Percentiles rank a stretch among this genome's conserved stretches.
phyloP scores from a whole-genome alignment of 1,284 basidiomycete genomes.

The Sporisorium scitamineum region DNA sequence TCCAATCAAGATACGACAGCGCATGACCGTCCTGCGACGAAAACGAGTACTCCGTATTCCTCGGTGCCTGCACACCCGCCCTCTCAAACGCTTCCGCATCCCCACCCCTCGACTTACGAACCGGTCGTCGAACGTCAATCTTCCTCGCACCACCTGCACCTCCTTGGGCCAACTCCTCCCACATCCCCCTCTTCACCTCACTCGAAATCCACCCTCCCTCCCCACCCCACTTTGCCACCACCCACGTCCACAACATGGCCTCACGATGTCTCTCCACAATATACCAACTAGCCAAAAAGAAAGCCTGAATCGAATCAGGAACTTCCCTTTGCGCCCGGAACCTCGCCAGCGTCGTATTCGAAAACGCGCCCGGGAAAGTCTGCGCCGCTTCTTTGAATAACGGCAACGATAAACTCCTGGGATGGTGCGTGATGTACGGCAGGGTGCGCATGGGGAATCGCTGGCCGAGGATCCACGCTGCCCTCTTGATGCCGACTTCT shows the following conservation, averaged over 20 bases:
- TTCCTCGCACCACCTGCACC: conserved; percentile 1
- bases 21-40: conserved; percentile 47
- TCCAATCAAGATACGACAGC: conserved; percentile 48
- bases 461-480: conserved; percentile 43
- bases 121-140: conserved; percentile 20
- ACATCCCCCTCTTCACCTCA: conserved; percentile 65
- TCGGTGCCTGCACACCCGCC: conserved; percentile 33
- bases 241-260: conserved; percentile 56
- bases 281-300: conserved; percentile 51
- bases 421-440: conserved; percentile 71
- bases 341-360: conserved; percentile 38
- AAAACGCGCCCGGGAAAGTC: conserved; percentile 44
- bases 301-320: conserved; percentile 69
- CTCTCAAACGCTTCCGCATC: conserved; percentile 12
- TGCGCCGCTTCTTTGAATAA: conserved; percentile 60
- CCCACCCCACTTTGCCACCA: conserved; percentile 59
- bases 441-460: conserved; percentile 70
- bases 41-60: conserved; percentile 54
- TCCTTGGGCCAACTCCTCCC: conserved; percentile 67
- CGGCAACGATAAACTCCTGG: conserved; percentile 67
- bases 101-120: conserved; percentile 23
- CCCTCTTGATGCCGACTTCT: conserved; percentile 51
- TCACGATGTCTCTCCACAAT: conserved; percentile 60
- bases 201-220: conserved; percentile 65
- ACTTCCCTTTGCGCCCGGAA: conserved; percentile 64